Percentiles rank a stretch among this genome's conserved stretches.
These are phyloP conservation scores for Annulohypoxylon truncatum DNA, from an alignment of 2,329 filamentous ascomycete genomes.

Conservation along the genomic window DNA sequence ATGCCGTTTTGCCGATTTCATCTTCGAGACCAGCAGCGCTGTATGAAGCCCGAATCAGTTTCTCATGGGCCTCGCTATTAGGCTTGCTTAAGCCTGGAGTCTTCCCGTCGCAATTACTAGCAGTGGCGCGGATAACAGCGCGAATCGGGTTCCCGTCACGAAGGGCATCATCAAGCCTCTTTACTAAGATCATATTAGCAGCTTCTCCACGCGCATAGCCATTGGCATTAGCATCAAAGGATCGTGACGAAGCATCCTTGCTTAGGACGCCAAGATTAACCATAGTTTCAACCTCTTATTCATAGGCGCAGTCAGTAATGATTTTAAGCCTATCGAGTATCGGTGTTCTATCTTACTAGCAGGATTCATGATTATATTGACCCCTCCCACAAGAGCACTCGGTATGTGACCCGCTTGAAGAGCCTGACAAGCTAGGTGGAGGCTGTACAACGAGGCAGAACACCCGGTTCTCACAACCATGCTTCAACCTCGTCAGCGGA, in stretches of 20 bases:
- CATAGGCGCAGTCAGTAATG: too few relatives aligned
- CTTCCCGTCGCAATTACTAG: conserved; percentile 56
- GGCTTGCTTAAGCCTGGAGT: conserved; percentile 60
- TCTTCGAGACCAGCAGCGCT: too few relatives aligned
- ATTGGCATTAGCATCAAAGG: conserved; percentile 25
- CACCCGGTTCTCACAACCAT: conserved; percentile 48
- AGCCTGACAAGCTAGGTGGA: too few relatives aligned
- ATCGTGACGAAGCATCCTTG: conserved; percentile 30
- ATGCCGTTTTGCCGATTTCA: conserved; percentile 15
- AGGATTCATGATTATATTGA: too few relatives aligned
- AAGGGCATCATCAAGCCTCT: conserved; percentile 21
- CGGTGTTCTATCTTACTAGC: too few relatives aligned
- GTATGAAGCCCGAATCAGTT: conserved; percentile 43
- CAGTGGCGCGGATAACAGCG: conserved; percentile 54
- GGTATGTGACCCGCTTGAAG: too few relatives aligned
- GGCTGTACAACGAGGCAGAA: conserved; percentile 41
- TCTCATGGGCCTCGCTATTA: conserved; percentile 51
- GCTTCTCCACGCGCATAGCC: conserved; percentile 37
- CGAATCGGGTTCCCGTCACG: conserved; percentile 49
- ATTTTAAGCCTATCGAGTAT: too few relatives aligned
- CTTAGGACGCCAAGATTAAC: too few relatives aligned
- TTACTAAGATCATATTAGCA: neutral
- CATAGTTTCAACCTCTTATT: too few relatives aligned
- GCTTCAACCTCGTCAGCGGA: conserved; percentile 4
- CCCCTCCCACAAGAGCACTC: too few relatives aligned